Base-by-base conservation (phyloP, 176 grass and related monocot genomes). In the Avena atlantica region DNA sequence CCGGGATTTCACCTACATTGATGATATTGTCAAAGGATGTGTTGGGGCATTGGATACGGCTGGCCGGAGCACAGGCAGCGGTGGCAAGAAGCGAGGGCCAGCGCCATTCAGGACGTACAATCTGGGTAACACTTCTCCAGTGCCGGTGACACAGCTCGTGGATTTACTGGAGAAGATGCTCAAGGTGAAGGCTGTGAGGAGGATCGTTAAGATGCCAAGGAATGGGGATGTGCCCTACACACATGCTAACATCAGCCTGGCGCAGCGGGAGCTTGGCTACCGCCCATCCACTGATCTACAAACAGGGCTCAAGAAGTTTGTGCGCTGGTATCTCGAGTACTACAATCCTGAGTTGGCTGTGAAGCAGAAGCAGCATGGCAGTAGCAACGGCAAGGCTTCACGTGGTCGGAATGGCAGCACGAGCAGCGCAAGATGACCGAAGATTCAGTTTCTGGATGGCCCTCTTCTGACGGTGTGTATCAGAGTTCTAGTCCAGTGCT, bases 161-260 rank as follows among this genome's bases (percentile, higher is more conserved):
- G 92, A 89, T 84, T 87, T 93, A 70, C 91, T 96, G 81, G 94
- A 96, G 89, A 96, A 93, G 89, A 74, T 96, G 84, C 92, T 96
- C 53, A 96, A 93, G 88, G 85, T 96, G 72, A 93, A 93, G 78
- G 94, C 94, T 5, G 80, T 90, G 73, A 82, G 87, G 78, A 96
- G 84, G 82, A 67, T 93, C 65, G 89, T 96, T 55, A 96, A 96
- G 89, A 93, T 96, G 94, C 94, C 94, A 27, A 89, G 94, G 77
- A 96, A 96, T 27, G 94, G 94, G 53, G 94, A 96, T 84, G 94
- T 93, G 66, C 94, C 94, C 0, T 96, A 91, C 63, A 96, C 94
- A 2, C 94, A 96, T 89, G 94, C 94, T 52, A 96, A 96, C 76
- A 87, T 96, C 68, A 96, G 89, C 81, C 91, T 96, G 82, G 91